A percentile compares a stretch with the other conserved stretches of the same genome.
Conservation (phyloP, 2,329 filamentous ascomycete species). For the Corniculantispora saksenae region DNA sequence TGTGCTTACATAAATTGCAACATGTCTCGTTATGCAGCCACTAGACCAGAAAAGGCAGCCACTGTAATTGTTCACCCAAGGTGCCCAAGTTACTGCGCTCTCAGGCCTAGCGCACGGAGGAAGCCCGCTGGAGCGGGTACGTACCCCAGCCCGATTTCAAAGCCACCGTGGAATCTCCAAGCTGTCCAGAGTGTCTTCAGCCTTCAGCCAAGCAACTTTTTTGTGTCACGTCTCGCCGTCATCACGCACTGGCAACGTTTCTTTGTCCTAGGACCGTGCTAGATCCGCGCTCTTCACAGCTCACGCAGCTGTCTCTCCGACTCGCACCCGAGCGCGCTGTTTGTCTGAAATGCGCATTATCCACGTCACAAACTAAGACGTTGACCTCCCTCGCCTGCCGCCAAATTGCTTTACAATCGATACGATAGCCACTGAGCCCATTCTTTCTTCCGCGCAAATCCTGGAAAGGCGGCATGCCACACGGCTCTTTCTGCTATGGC, state of each 20-base stretch:
- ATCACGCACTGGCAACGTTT: background rate
- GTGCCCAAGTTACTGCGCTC: background rate
- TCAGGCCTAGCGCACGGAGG: background rate
- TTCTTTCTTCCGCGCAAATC: background rate
- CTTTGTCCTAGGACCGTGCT: background rate
- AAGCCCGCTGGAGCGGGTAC: background rate
- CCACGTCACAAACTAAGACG: background rate
- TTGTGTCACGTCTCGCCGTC: background rate
- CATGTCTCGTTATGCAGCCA: conserved; percentile 3
- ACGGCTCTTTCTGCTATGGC: conserved; percentile 15
- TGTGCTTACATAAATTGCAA: conserved; percentile 13
- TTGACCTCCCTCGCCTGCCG: background rate
- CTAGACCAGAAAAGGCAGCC: conserved; percentile 6
- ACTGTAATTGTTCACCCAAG: background rate
- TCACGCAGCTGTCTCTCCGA: background rate
- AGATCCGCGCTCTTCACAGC: background rate
- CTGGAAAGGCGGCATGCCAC: conserved; percentile 4
- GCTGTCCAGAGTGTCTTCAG: conserved; percentile 5
- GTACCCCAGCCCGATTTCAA: conserved; percentile 16
- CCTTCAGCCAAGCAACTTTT: background rate
- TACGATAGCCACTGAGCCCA: background rate
- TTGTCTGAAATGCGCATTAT: background rate
- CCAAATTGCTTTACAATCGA: background rate
- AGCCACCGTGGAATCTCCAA: conserved; percentile 22
- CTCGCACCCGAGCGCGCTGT: background rate